phyloP scores from a whole-genome alignment of 176 grass and related monocot species.

The Oropetium thomaeum region DNA sequence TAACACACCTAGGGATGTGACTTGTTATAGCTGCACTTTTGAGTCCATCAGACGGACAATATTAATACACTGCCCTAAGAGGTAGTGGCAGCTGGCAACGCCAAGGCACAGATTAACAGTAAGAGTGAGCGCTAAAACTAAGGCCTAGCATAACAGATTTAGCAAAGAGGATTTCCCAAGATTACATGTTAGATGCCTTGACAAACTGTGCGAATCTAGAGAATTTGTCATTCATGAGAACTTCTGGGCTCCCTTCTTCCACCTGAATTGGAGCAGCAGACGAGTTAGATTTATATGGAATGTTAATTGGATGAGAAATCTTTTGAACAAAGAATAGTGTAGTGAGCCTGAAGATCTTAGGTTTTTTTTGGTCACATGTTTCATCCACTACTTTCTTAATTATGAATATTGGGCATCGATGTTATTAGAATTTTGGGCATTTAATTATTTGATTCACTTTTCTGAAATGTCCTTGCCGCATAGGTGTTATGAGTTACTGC shows the following conservation, averaged over 20 bases:
- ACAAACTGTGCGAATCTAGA: slow-evolving; percentile 79
- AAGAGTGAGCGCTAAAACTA: background rate
- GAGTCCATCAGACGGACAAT: background rate
- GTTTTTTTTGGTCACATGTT: background rate
- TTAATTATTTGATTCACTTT: background rate
- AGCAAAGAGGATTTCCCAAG: background rate
- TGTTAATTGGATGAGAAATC: background rate
- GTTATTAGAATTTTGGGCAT: background rate
- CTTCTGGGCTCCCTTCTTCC: slow-evolving; percentile 76
- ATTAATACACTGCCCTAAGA: background rate
- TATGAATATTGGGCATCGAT: background rate
- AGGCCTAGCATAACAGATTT: background rate
- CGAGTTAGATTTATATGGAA: slow-evolving; percentile 1
- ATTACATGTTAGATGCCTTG: slow-evolving; percentile 70
- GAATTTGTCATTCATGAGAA: slow-evolving; percentile 46
- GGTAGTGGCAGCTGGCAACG: background rate
- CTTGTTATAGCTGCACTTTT: background rate
- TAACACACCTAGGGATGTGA: background rate
- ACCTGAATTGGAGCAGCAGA: slow-evolving; percentile 38
- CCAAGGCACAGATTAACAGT: background rate
- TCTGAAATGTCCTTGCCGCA: background rate
- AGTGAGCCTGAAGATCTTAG: background rate
- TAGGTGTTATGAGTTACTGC: background rate
- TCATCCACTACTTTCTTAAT: no score
- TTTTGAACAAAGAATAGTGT: background rate